A percentile compares a stretch with the other conserved stretches of the same genome.
Evolutionary conservation across 306 rosid species (phyloP).

Genomic region (Aeschynomene evenia): DNA sequence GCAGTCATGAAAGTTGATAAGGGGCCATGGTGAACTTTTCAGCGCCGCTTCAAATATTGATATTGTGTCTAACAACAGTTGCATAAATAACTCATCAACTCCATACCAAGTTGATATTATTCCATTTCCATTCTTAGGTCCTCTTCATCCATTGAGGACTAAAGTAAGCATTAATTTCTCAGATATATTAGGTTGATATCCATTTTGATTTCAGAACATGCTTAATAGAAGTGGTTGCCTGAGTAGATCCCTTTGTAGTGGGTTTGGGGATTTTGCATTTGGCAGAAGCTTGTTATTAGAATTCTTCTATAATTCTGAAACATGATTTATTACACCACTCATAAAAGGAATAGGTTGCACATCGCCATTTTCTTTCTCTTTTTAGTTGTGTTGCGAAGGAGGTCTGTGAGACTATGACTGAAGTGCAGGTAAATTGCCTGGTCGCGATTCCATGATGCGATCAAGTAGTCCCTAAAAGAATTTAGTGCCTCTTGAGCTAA

Average conservation of each 20-base stretch:
- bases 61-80: slow-evolving; percentile 2
- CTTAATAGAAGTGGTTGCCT: slow-evolving; percentile 1
- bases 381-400: background rate
- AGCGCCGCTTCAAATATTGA: background rate
- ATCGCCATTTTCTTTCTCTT: background rate
- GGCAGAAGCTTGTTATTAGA: background rate
- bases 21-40: background rate
- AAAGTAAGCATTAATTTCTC: background rate
- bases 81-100: background rate
- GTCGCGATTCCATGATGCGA: background rate
- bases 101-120: background rate
- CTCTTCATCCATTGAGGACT: slow-evolving; percentile 1
- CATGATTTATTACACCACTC: background rate
- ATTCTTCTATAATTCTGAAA: background rate
- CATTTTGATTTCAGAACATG: background rate
- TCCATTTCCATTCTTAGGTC: background rate
- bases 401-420: background rate
- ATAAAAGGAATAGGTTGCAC: background rate
- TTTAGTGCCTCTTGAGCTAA: slow-evolving; percentile 1
- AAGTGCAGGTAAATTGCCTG: background rate
- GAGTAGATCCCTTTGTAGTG: background rate
- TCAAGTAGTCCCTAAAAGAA: background rate
- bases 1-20: background rate
- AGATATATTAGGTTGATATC: background rate
- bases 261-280: background rate